Conservation (phyloP, 2,329 filamentous ascomycete genomes). For the Colletotrichum sp. region DNA sequence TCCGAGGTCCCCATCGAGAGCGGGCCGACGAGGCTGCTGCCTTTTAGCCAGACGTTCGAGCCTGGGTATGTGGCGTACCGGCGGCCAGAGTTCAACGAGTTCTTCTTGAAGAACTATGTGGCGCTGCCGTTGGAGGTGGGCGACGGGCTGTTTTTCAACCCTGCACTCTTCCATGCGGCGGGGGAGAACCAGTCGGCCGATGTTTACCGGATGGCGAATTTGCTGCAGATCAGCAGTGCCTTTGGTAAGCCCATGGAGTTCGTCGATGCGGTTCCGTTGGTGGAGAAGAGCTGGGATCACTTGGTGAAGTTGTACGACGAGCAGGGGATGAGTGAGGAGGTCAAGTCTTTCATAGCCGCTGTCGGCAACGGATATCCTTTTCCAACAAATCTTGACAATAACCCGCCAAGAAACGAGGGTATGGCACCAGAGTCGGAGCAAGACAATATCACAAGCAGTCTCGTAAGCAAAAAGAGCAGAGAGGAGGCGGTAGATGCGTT, state of each 20-base stretch:
- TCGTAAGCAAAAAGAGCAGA: constrained; percentile 45
- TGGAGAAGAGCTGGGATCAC: constrained; percentile 49
- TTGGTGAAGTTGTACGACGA: constrained; percentile 34
- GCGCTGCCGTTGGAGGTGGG: constrained; percentile 57
- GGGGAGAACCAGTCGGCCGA: constrained; percentile 56
- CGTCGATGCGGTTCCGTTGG: constrained; percentile 55
- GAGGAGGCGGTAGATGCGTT: constrained; percentile 45
- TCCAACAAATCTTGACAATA: constrained; percentile 64
- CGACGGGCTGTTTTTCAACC: constrained; percentile 69
- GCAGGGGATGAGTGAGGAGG: constrained; percentile 42
- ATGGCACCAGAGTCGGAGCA: constrained; percentile 68
- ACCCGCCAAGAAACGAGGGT: constrained; percentile 58
- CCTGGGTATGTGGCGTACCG: constrained; percentile 65
- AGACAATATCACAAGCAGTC: constrained; percentile 49
- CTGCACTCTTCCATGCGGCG: constrained; percentile 67
- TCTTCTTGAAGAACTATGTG: constrained; percentile 58
- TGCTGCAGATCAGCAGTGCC: constrained; percentile 65
- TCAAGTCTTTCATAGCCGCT: constrained; percentile 53
- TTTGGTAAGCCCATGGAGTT: constrained; percentile 70
- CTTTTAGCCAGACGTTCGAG: constrained; percentile 63
- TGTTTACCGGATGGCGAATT: constrained; percentile 62
- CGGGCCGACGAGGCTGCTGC: constrained; percentile 65
- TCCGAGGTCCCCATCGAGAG: constrained; percentile 62
- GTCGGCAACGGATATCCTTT: constrained; percentile 66
- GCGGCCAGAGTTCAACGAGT: constrained; percentile 54